Evolutionary conservation across 2,329 filamentous ascomycete species (phyloP).

Genomic region (Claviceps cyperi): DNA sequence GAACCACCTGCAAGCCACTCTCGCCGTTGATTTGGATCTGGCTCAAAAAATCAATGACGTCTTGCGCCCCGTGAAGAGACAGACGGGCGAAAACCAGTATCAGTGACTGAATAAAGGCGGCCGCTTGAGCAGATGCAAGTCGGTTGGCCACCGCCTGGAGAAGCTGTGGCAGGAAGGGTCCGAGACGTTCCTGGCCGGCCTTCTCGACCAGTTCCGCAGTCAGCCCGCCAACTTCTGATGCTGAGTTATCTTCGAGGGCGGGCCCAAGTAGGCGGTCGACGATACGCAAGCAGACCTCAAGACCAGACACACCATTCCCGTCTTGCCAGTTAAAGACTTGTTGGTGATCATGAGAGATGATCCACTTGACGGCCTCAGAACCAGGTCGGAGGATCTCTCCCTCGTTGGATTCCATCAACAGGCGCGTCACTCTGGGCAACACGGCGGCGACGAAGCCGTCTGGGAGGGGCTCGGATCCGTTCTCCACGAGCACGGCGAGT

Average conservation of each 20-base stretch:
- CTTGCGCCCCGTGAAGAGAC: slow-evolving; percentile 68
- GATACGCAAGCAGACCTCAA: slow-evolving; percentile 81
- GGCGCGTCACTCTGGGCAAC: slow-evolving; percentile 71
- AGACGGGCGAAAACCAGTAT: slow-evolving; percentile 91
- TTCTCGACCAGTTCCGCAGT: slow-evolving; percentile 93
- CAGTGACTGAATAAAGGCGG: slow-evolving; percentile 86
- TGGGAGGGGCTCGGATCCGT: slow-evolving; percentile 74
- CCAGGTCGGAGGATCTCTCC: slow-evolving; percentile 78
- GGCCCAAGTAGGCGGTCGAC: slow-evolving; percentile 81
- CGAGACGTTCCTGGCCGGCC: slow-evolving; percentile 78
- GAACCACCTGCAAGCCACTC: slow-evolving; percentile 75
- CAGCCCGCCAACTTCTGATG: slow-evolving; percentile 88
- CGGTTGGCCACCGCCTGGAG: slow-evolving; percentile 78
- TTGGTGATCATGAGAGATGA: slow-evolving; percentile 76
- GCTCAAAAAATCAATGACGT: slow-evolving; percentile 84
- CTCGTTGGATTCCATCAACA: slow-evolving; percentile 73
- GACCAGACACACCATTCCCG: slow-evolving; percentile 61
- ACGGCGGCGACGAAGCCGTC: slow-evolving; percentile 71
- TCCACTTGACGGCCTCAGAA: slow-evolving; percentile 74
- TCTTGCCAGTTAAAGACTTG: slow-evolving; percentile 84
- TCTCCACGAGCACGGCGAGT: slow-evolving; percentile 64
- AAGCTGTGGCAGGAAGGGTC: slow-evolving; percentile 78
- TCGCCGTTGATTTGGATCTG: slow-evolving; percentile 67
- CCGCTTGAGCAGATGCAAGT: slow-evolving; percentile 66
- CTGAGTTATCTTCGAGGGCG: slow-evolving; percentile 78